A percentile compares a stretch with the other conserved stretches of the same genome.
These are phyloP conservation scores for Orbilia ellipsospora DNA, from an alignment of 2,329 filamentous ascomycete genomes.

Conservation along the genomic window DNA sequence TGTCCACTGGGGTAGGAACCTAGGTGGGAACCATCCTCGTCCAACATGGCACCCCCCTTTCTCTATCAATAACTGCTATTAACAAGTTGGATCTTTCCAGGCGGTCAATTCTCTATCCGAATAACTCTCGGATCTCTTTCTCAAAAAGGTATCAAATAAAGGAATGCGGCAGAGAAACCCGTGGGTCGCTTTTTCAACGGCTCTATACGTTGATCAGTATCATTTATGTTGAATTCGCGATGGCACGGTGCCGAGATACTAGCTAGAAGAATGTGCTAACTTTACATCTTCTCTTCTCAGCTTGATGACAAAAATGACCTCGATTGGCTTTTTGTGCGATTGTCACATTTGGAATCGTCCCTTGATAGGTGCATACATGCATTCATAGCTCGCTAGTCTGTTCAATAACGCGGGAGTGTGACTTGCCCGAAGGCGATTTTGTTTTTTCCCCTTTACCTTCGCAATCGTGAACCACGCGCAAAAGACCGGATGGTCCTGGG, in stretches of 20 bases:
- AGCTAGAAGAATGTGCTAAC: slow-evolving; percentile 23
- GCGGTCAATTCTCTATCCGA: slow-evolving; percentile 44
- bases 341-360: slow-evolving; percentile 53
- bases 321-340: slow-evolving; percentile 48
- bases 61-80: slow-evolving; percentile 44
- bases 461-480: slow-evolving; percentile 45
- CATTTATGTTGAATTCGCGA: slow-evolving; percentile 44
- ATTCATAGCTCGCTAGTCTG: slow-evolving; percentile 44
- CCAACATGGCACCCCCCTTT: slow-evolving; percentile 42
- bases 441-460: slow-evolving; percentile 32
- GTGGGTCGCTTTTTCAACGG: slow-evolving; percentile 52
- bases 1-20: slow-evolving; percentile 29
- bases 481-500: slow-evolving; percentile 55
- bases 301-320: slow-evolving; percentile 16
- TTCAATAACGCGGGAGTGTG: slow-evolving; percentile 51
- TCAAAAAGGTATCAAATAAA: slow-evolving; percentile 55
- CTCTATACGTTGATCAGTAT: slow-evolving; percentile 42
- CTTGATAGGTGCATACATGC: slow-evolving; percentile 48
- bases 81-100: slow-evolving; percentile 44
- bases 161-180: slow-evolving; percentile 52
- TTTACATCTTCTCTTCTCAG: slow-evolving; percentile 14
- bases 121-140: slow-evolving; percentile 55
- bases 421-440: slow-evolving; percentile 46
- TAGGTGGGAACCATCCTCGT: slow-evolving; percentile 15
- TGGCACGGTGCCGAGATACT: slow-evolving; percentile 3